A percentile compares a stretch with the other conserved stretches of the same genome.
phyloP scores from a whole-genome alignment of 495 filamentous ascomycete species.

The Penicillium angulare region DNA sequence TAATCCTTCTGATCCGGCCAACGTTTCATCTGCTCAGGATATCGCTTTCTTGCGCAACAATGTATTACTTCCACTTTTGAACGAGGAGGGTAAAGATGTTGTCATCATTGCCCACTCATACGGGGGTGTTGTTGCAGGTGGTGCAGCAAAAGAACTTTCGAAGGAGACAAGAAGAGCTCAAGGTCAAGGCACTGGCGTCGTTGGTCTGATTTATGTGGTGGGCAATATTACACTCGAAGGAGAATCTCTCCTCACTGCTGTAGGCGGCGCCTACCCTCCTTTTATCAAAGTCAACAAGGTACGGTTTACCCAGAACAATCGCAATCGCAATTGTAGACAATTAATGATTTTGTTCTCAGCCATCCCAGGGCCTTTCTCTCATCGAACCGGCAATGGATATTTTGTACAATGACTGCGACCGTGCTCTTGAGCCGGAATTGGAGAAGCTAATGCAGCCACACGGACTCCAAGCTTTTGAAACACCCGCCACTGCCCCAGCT shows the following conservation, averaged over 20 bases:
- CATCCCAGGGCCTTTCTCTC: neutral
- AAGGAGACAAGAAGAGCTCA: neutral
- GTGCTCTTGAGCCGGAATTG: neutral
- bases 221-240: neutral
- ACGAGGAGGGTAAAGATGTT: neutral
- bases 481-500: neutral
- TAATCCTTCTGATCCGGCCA: neutral
- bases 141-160: neutral
- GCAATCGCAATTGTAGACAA: neutral
- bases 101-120: neutral
- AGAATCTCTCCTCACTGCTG: neutral
- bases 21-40: neutral
- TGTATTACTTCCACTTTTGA: neutral
- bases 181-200: neutral
- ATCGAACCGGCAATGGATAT: neutral
- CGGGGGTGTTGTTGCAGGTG: neutral
- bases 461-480: neutral
- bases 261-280: neutral
- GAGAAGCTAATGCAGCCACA: neutral
- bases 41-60: neutral
- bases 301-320: neutral
- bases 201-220: neutral
- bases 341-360: neutral
- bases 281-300: neutral
- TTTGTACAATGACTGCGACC: neutral